Evolutionary conservation across 2,329 filamentous ascomycete genomes (phyloP), one percentile per base, ranked within the genome.

Genomic region (Blastomyces percursus): DNA sequence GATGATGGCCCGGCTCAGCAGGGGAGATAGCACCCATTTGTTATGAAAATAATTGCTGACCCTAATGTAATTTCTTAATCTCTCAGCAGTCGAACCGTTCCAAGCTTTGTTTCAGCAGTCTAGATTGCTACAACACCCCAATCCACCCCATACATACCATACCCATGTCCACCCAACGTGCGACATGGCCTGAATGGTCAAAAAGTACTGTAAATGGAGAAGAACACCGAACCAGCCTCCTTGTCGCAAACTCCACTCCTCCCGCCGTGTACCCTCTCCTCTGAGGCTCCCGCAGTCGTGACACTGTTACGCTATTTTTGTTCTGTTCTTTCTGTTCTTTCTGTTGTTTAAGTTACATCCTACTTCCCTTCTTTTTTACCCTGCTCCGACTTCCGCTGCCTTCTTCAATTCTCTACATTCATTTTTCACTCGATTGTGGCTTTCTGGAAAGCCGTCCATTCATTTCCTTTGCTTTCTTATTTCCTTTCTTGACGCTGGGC

Each of bases 401-500:
- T 14, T 48, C 24, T 50, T 63, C 38, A 48, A 38, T 40, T 61
- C 40, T 40, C 52, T 56, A 35, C 62, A 7, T 24, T 21, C 35
- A 46, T 62, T 62, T 42, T 55, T 46, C 30, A n/a, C 12, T 55
- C 38, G 12, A 27, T 35, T 54, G 9, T 60, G 62, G 73, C 67
- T 72, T 74, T 76, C 74, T 72, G 74, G 74, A 75, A 76, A 72
- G 72, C 71, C 65, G 69, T 75, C 70, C 71, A 66, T 71, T 75
- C 73, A 35, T 73, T 74, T 70, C 12, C 38, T 42, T 16, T 62
- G 19, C 7, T 21, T 63, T 21, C 61, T 52, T 60, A 40, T 62
- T 55, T 58, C 56, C 21, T 38, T 44, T 27, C 59, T 64, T 38
- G 35, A 52, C 58, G 57, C 62, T 60, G 62, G 62, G 64, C 64